Base-by-base conservation (phyloP, 768 basidiomycete genomes). In the Pleurotus tuoliensis region DNA sequence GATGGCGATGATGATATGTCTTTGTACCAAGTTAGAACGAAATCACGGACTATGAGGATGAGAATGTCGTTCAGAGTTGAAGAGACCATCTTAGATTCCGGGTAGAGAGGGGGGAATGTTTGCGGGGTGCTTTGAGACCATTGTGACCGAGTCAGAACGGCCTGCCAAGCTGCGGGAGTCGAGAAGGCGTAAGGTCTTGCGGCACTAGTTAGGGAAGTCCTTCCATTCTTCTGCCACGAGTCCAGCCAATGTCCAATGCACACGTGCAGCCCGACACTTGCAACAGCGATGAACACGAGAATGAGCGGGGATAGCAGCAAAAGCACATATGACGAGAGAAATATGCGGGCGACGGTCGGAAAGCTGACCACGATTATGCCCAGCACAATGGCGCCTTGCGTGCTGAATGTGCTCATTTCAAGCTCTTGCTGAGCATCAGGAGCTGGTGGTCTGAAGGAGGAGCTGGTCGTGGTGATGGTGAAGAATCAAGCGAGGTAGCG, bases 151-250 rank as follows among this genome's bases (percentile, higher is more conserved):
- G 83, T 93, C 50, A 91, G 76, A 47, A 92, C 89, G 0, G 88
- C 93, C 65, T 94, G 91, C 94, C 94, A 97, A 30, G 94, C 94
- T 56, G 94, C 92, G 22, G 93, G 92, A 2, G 93, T 93, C 3
- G 92, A 92, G 75, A 97, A 96, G 2, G 83, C 81, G 47, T 94
- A 78, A 0, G 91, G 91, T 37, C 84, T 82, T 15, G 91, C 86
- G 0, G 87, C 83, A 56, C 74, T 71, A 8, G 71, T 69, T n/a
- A 86, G 73, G 43, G 70, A 70, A 41, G 76, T 73, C n/a, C 55
- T 61, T 9, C 61, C 57, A 1, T 60, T 61, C 25, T 71, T 64
- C 22, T 66, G 61, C 30, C 66, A 77, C 6, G 75, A 66, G 66
- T 91, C 90, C 58, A 90, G 74, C 50, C 74, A 65, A 69, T 83